Evolutionary conservation across 2,329 filamentous ascomycete species (phyloP).

Genomic region (Hymenoscyphus fructigenus): DNA sequence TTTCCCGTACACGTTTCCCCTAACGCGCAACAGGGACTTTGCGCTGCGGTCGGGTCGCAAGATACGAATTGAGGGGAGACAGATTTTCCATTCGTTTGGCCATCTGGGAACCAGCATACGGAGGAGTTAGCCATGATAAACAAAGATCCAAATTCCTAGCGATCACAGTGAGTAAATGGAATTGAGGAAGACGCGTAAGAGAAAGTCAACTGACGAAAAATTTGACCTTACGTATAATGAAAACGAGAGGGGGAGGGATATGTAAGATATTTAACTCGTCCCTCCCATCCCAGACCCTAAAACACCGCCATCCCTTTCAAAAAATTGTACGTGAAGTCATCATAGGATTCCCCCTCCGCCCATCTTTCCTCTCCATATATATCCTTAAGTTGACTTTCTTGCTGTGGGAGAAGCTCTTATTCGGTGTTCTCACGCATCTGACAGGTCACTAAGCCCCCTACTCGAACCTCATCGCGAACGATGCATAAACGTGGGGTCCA

Average conservation of each 20-base stretch:
- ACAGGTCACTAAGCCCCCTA: no score
- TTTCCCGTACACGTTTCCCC: neutral
- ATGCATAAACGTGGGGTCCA: no score
- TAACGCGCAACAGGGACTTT: neutral
- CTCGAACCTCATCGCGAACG: no score
- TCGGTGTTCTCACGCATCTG: no score
- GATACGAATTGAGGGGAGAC: neutral
- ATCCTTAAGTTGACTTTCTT: neutral
- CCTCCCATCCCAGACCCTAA: no score
- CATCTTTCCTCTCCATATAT: neutral
- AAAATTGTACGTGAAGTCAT: neutral
- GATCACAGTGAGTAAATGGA: no score
- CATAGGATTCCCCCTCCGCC: neutral
- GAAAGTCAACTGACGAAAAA: neutral
- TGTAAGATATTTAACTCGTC: neutral
- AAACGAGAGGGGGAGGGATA: neutral
- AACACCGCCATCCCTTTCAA: neutral
- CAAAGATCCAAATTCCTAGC: no score
- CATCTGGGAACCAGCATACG: conserved; percentile 4
- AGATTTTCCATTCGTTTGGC: neutral
- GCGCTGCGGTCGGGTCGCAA: neutral
- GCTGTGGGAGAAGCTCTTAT: neutral
- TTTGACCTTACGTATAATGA: no score
- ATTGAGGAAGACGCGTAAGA: no score
- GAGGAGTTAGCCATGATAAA: neutral